Evolutionary conservation across 371 early-diverging fungal species (phyloP).

Genomic region (Batkoa obscura): DNA sequence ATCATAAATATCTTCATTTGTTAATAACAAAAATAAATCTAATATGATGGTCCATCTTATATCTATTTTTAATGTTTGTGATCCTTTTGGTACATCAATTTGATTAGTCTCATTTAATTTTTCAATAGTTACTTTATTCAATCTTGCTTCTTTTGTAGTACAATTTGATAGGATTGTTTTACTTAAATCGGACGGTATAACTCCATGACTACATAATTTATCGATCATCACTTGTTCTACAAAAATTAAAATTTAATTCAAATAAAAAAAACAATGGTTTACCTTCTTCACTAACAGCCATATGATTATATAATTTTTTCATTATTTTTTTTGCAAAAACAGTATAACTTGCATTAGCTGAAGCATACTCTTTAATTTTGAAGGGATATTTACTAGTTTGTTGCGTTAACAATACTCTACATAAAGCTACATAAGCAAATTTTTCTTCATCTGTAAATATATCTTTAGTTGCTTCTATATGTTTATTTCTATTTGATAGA

Average conservation of each 20-base stretch:
- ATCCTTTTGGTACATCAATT: not conserved
- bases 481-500: not conserved
- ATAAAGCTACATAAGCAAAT: conserved; percentile 7
- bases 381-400: not conserved
- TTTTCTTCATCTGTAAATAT: conserved; percentile 6
- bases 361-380: not conserved
- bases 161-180: not conserved
- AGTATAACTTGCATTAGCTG: conserved; percentile 4
- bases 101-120: not conserved
- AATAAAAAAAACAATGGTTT: not conserved
- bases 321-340: not conserved
- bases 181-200: conserved; percentile 2
- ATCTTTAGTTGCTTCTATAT: not conserved
- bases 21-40: conserved; percentile 58
- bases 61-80: conserved; percentile 30
- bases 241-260: not conserved
- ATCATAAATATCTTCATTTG: conserved; percentile 65
- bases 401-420: not conserved
- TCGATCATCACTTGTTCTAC: conserved; percentile 7
- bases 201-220: conserved; percentile 5
- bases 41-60: conserved; percentile 75
- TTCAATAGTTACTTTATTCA: not conserved
- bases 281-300: conserved; percentile 6
- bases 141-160: not conserved
- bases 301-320: conserved; percentile 2